Evolutionary conservation across 805 yeast genomes (phyloP).

Genomic region (Candida ipomoeae): DNA sequence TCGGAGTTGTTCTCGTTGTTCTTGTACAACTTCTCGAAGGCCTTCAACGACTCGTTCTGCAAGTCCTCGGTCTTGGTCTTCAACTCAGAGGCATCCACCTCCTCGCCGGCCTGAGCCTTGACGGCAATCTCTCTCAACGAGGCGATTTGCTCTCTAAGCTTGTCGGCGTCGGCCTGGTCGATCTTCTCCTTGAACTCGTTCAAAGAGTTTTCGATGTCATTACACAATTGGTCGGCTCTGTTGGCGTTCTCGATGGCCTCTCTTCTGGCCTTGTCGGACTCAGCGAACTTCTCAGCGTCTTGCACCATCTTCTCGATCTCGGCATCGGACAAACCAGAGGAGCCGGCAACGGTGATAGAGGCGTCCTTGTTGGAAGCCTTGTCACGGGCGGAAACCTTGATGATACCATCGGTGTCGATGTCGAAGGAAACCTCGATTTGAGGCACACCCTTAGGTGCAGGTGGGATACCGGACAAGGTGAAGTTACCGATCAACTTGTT

Average conservation of each 20-base stretch:
- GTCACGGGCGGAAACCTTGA: conserved; percentile 92
- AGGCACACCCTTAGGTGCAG: conserved; percentile 93
- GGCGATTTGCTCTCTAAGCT: conserved; percentile 29
- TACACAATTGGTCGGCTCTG: conserved; percentile 75
- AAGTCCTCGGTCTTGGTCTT: conserved; percentile 72
- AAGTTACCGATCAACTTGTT: conserved; percentile 97
- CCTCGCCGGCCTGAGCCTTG: conserved; percentile 60
- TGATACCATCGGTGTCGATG: conserved; percentile 95
- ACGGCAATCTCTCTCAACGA: conserved; percentile 56
- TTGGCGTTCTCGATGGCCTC: conserved; percentile 81
- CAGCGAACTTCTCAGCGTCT: conserved; percentile 86
- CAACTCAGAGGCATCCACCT: conserved; percentile 58
- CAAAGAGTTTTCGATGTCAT: conserved; percentile 46
- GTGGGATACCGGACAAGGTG: conserved; percentile 91
- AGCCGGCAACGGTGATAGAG: conserved; percentile 93
- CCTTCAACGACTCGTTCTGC: conserved; percentile 69
- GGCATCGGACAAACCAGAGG: conserved; percentile 84
- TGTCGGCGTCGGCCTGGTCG: conserved; percentile 44
- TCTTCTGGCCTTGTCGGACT: conserved; percentile 81
- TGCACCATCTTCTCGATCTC: conserved; percentile 89
- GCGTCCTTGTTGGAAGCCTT: conserved; percentile 92
- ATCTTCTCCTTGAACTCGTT: conserved; percentile 46
- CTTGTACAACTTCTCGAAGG: conserved; percentile 61
- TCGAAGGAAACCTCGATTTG: conserved; percentile 94
- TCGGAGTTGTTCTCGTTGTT: conserved; percentile 20